Conservation (phyloP, 23 red algal species). For the Gracilaria domingensis region DNA sequence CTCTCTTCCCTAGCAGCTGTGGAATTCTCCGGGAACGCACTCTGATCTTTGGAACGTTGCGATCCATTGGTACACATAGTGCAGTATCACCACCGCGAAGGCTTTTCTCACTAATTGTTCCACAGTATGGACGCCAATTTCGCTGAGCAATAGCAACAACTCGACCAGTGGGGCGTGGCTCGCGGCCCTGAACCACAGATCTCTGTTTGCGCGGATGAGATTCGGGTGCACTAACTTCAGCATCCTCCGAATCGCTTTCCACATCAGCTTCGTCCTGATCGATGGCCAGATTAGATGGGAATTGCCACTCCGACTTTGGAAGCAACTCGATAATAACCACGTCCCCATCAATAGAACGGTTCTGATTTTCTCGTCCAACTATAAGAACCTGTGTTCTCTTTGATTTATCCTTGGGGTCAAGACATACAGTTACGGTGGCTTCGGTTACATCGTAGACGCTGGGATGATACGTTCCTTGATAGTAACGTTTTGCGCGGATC, state of each 20-base stretch:
- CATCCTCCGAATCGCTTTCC: constrained; percentile 62
- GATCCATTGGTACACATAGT: constrained; percentile 85
- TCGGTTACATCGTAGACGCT: constrained; percentile 82
- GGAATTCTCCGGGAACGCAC: constrained; percentile 76
- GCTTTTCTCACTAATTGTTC: constrained; percentile 66
- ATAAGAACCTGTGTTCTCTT: constrained; percentile 76
- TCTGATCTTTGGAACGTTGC: constrained; percentile 81
- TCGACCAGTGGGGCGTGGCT: constrained; percentile 48
- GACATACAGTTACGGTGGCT: constrained; percentile 66
- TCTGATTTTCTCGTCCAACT: constrained; percentile 78
- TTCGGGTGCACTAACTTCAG: constrained; percentile 23
- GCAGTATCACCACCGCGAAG: constrained; percentile 66
- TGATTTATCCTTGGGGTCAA: constrained; percentile 50
- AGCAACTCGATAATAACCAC: constrained; percentile 84
- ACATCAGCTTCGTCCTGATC: constrained; percentile 65
- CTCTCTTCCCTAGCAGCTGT: constrained; percentile 80
- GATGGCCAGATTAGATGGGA: constrained; percentile 59
- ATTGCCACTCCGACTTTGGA: constrained; percentile 60
- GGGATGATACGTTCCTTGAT: constrained; percentile 78
- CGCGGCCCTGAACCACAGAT: not conserved
- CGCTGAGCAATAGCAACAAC: constrained; percentile 90
- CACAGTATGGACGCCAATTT: constrained; percentile 96
- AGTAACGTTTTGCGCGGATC: constrained; percentile 52
- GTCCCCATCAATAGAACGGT: constrained; percentile 95
- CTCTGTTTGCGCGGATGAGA: not conserved